These are phyloP conservation scores for Haberlea rhodopensis DNA, from an alignment of 257 asterid genomes.

Conservation along the genomic window DNA sequence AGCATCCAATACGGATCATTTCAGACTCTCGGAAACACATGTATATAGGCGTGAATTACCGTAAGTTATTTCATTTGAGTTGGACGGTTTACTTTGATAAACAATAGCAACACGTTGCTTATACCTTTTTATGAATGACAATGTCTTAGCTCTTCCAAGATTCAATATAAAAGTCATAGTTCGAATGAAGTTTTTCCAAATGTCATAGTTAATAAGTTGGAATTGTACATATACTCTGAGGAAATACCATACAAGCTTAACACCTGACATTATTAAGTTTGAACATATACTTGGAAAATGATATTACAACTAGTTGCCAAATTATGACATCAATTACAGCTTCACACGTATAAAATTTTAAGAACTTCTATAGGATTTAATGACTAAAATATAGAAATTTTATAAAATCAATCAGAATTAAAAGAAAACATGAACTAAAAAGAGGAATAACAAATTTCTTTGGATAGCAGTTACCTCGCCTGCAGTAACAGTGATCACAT, in stretches of 20 bases:
- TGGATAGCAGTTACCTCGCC: conserved; percentile 63
- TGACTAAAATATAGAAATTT: too few species aligned
- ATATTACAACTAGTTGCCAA: neutral
- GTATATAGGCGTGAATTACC: neutral
- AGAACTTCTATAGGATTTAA: neutral
- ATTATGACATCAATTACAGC: neutral
- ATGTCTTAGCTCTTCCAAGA: too few species aligned
- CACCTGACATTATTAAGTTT: neutral
- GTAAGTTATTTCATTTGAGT: neutral
- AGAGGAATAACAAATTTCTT: neutral
- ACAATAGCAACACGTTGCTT: too few species aligned
- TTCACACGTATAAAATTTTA: too few species aligned
- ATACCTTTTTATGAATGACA: too few species aligned
- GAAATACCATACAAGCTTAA: neutral
- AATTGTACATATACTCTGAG: neutral
- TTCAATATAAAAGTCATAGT: too few species aligned
- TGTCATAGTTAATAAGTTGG: neutral
- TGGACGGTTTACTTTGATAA: neutral
- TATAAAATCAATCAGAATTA: neutral
- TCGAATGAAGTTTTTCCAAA: neutral
- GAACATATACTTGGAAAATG: neutral
- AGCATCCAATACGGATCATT: neutral
- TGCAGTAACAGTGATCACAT: conserved; percentile 65
- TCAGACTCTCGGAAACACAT: neutral
- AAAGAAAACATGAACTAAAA: neutral